Base-by-base conservation (phyloP, 2,329 filamentous ascomycete species). In the Pseudogymnoascus sp. region DNA sequence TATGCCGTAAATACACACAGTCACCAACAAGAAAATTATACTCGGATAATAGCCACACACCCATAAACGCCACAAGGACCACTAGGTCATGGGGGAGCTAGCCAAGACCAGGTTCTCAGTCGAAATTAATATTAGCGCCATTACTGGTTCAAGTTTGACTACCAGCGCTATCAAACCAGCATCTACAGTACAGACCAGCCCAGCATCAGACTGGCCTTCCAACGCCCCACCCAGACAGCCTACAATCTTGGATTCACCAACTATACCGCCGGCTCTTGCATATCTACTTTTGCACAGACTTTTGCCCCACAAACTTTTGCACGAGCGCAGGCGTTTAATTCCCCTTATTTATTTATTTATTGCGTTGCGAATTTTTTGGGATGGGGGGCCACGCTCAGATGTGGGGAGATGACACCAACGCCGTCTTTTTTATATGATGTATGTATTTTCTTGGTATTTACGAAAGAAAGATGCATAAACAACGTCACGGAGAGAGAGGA, bases 271-370 rank as follows among this genome's bases (percentile, higher is more conserved):
- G 11, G 25, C 25, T 31, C 28, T 18, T 56, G 14, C n/a, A 12
- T 12, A 18, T 56, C 5, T 18, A 56, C 8, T 28, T 56, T 56
- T 34, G 8, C 28, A 18, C 49, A 6, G 18, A 12, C 49, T 3
- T 56, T 56, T 31, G n/a, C n/a, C 25, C 34, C 49, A 2, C 25
- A 18, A 3, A 56, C 8, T 34, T 34, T n/a, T 56, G n/a, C 49
- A 56, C 49, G 28, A 56, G 49, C 49, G 49, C 28, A 56, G 49
- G 49, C 49, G 49, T 56, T 34, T 56, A 34, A 18, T 56, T 56
- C 49, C 46, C 25, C 49, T 4, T 53, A 18, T 56, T 56, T 56
- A 3, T 31, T 56, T 34, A 14, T 16, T 56, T 34, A 7, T 34
- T 56, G 25, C 5, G 25, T 56, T 56, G 16, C 25, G 11, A 8